Evolutionary conservation across 805 yeast genomes (phyloP).

Genomic region (Saccharomycopsis fodiens): DNA sequence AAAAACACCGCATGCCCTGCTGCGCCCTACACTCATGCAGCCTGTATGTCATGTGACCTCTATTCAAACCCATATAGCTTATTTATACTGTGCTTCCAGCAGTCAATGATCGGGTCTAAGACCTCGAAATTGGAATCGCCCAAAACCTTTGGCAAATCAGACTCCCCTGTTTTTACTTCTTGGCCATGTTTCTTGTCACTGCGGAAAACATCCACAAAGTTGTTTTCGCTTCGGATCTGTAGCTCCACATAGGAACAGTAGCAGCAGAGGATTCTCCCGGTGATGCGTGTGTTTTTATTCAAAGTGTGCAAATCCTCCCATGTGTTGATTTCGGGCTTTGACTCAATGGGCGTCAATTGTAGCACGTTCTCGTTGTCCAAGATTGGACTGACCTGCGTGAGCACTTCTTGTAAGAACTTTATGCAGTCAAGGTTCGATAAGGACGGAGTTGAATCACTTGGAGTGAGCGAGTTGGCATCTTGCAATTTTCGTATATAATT

Average conservation of each 20-base stretch:
- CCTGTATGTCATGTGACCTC: background rate
- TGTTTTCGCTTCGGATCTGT: slow-evolving; percentile 16
- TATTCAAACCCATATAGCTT: slow-evolving; percentile 32
- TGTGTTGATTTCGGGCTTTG: slow-evolving; percentile 8
- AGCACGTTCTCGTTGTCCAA: slow-evolving; percentile 21
- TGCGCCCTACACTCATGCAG: background rate
- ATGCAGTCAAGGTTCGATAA: background rate
- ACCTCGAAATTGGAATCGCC: slow-evolving; percentile 12
- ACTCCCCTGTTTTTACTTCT: background rate
- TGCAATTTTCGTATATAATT: slow-evolving; percentile 9
- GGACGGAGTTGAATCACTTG: background rate
- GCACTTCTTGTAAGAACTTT: slow-evolving; percentile 17
- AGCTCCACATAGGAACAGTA: slow-evolving; percentile 30
- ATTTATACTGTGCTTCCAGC: slow-evolving; percentile 26
- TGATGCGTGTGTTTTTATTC: slow-evolving; percentile 25
- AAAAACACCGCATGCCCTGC: background rate
- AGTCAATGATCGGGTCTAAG: slow-evolving; percentile 14
- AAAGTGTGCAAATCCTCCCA: slow-evolving; percentile 24
- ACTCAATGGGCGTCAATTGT: slow-evolving; percentile 4
- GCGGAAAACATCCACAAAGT: slow-evolving; percentile 20
- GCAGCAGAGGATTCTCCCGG: slow-evolving; percentile 31
- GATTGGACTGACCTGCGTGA: slow-evolving; percentile 23
- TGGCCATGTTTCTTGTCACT: slow-evolving; percentile 4
- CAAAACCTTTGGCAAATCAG: background rate
- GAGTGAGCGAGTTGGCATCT: background rate